These are phyloP conservation scores for Hypoxylon sp. DNA, from an alignment of 2,329 filamentous ascomycete species.

Conservation along the genomic window DNA sequence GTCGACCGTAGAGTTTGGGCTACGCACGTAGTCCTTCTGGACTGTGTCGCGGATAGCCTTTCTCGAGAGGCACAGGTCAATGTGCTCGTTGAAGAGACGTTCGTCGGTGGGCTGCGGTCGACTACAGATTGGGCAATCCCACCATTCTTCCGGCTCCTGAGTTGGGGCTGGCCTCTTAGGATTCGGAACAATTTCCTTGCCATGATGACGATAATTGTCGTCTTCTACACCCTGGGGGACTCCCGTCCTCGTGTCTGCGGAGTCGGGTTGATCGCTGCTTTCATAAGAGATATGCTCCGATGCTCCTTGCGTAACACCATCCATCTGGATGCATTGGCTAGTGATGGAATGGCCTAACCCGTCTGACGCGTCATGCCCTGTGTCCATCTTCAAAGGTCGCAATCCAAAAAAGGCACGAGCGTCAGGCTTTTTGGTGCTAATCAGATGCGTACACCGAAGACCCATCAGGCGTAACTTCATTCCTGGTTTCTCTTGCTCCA, in stretches of 20 bases:
- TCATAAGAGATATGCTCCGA: constrained; percentile 70
- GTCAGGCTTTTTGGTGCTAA: constrained; percentile 86
- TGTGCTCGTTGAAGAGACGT: constrained; percentile 86
- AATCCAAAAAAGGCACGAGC: constrained; percentile 85
- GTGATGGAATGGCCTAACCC: constrained; percentile 57
- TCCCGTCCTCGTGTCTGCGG: constrained; percentile 66
- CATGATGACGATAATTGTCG: constrained; percentile 58
- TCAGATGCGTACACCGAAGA: constrained; percentile 86
- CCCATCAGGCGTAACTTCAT: constrained; percentile 90
- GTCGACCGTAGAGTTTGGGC: constrained; percentile 46
- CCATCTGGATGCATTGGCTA: constrained; percentile 53
- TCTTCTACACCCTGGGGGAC: constrained; percentile 73
- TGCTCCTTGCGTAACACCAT: constrained; percentile 77
- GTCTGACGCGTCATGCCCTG: constrained; percentile 37
- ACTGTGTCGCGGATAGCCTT: constrained; percentile 89
- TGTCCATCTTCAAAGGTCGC: constrained; percentile 55
- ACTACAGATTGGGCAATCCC: constrained; percentile 92
- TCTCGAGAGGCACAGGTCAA: constrained; percentile 90
- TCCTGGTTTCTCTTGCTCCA: constrained; percentile 85
- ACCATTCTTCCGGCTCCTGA: constrained; percentile 67
- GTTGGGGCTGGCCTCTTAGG: constrained; percentile 54
- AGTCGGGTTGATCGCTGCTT: constrained; percentile 36
- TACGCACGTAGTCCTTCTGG: constrained; percentile 63
- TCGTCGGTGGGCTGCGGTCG: constrained; percentile 82
- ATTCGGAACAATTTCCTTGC: constrained; percentile 67